phyloP scores from a whole-genome alignment of 257 asterid species.

The Craterostigma plantagineum region DNA sequence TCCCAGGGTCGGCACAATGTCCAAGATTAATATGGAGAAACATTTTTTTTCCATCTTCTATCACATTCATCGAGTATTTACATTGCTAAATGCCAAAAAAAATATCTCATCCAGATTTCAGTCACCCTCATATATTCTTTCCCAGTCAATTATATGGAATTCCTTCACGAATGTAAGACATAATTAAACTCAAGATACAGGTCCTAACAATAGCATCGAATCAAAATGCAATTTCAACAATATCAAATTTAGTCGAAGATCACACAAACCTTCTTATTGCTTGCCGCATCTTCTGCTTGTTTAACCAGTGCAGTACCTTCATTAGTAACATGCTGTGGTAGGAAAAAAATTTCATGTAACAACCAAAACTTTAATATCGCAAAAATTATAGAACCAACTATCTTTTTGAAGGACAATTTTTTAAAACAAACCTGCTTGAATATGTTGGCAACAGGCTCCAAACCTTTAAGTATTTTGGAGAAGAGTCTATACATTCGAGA shows the following conservation, averaged over 20 bases:
- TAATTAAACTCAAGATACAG: slow-evolving; percentile 4
- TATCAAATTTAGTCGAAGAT: not conserved
- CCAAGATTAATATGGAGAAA: too few relatives aligned
- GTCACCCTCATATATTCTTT: too few relatives aligned
- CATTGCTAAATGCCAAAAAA: too few relatives aligned
- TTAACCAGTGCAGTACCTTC: slow-evolving; percentile 42
- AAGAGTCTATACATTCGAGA: slow-evolving; percentile 98
- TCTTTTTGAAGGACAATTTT: slow-evolving; percentile 4
- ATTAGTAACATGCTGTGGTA: slow-evolving; percentile 41
- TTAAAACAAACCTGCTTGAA: slow-evolving; percentile 72
- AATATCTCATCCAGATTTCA: too few relatives aligned
- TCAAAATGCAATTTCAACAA: too few relatives aligned
- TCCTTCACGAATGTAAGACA: too few relatives aligned
- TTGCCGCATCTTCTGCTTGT: slow-evolving; percentile 43
- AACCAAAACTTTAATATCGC: not conserved
- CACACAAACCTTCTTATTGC: slow-evolving; percentile 44
- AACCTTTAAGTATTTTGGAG: slow-evolving; percentile 53
- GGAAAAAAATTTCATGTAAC: slow-evolving; percentile 7
- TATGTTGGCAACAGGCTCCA: slow-evolving; percentile 53
- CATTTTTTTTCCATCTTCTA: too few relatives aligned
- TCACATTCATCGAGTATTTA: too few relatives aligned
- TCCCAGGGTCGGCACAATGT: too few relatives aligned
- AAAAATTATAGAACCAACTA: not conserved
- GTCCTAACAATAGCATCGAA: not conserved
- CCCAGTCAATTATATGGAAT: too few relatives aligned